Evolutionary conservation across 306 rosid species (phyloP), one percentile per base, ranked within the genome.

Genomic region (Cicer cuneatum): DNA sequence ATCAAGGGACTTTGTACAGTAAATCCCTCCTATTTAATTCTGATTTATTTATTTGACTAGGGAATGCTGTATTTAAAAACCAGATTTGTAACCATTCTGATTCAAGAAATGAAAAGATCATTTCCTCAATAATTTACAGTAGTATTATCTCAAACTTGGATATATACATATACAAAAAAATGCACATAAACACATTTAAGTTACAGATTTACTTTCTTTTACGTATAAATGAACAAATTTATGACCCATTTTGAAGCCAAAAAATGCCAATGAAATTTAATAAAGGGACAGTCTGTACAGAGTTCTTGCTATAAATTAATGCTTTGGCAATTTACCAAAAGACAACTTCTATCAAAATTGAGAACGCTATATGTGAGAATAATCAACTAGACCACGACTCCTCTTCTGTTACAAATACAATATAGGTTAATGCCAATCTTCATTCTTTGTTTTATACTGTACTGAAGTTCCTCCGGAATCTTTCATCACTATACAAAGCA

Each of bases 271-370:
- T 74, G 24, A 15, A 53, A 24, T 12, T 33, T 33, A 1, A 33
- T 74, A 45, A 42, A 13, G 16, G 10, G 73, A 72, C 19, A 12
- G 73, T 66, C 66, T 76, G 77, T 75, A 80, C 80, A 80, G 7
- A 60, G 40, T 66, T 76, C 47, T 75, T 56, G 48, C 39, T 18
- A 29, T 53, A 18, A 54, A 69, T 42, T 47, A 73, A 68, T 69
- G 72, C 71, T 73, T 73, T 46, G 65, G 67, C n/a, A 35, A 63
- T 81, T 64, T 60, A 29, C 48, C 33, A 38, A 33, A 72, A 46
- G 33, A 54, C 51, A 18, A 12, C 33, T 18, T 73, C 53, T 0
- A 67, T 33, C 60, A 67, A 75, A 81, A 75, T 47, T 79, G 70
- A 53, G 11, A 64, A 71, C 47, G 10, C 56, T 49, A 10, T 1